Percentiles rank a stretch among this genome's conserved stretches.
Evolutionary conservation across 305 asterid species (phyloP).

Genomic region (Caryopteris hybrid): DNA sequence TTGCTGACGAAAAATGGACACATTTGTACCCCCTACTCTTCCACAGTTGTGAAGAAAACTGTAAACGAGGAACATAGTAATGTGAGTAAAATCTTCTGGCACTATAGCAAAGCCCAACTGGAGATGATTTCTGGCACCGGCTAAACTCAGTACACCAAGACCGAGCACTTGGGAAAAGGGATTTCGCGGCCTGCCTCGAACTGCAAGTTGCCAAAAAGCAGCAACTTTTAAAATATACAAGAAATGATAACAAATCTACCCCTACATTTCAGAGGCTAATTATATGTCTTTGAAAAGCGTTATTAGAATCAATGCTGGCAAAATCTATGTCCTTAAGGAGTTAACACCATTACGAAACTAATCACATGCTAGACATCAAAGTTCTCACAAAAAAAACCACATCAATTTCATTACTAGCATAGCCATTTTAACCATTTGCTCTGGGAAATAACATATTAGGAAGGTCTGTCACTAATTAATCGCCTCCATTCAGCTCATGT

Average conservation of each 20-base stretch:
- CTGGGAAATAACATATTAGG: neutral
- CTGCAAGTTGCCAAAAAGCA: slow-evolving; percentile 40
- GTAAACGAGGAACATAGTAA: slow-evolving; percentile 28
- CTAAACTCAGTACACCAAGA: slow-evolving; percentile 26
- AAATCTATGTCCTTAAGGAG: neutral
- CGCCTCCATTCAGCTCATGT: slow-evolving; percentile 10
- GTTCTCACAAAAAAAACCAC: neutral
- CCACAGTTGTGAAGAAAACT: slow-evolving; percentile 40
- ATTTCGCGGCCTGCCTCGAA: slow-evolving; percentile 40
- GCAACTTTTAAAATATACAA: slow-evolving; percentile 20
- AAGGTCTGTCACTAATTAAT: neutral
- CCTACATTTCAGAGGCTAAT: slow-evolving; percentile 5
- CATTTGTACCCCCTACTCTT: slow-evolving; percentile 26
- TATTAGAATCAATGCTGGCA: neutral
- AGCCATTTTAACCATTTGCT: neutral
- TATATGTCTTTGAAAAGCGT: neutral
- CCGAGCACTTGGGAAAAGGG: slow-evolving; percentile 35
- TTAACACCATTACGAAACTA: neutral
- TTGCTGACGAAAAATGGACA: slow-evolving; percentile 26
- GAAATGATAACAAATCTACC: slow-evolving; percentile 3
- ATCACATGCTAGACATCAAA: neutral
- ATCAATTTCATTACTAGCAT: neutral
- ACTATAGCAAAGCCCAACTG: slow-evolving; percentile 29
- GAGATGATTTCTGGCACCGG: slow-evolving; percentile 18
- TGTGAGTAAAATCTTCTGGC: slow-evolving; percentile 32